phyloP scores from a whole-genome alignment of 2,329 filamentous ascomycete genomes.

The Aplosporella prunicola region DNA sequence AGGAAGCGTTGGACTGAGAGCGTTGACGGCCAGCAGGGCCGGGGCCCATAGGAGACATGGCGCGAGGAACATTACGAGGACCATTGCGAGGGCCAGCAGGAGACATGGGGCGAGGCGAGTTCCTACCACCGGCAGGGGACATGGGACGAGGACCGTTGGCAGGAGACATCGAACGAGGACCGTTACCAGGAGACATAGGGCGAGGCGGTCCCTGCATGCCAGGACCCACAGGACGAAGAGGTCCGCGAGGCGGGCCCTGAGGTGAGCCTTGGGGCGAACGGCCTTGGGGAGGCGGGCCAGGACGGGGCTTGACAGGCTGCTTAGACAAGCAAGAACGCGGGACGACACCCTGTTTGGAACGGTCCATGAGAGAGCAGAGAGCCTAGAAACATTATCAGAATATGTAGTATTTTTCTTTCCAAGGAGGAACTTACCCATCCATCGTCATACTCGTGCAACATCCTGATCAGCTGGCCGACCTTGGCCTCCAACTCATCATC shows the following conservation, averaged over 20 bases:
- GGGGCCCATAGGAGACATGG: constrained; percentile 31
- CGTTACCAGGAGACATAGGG: constrained; percentile 23
- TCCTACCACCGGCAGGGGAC: constrained; percentile 36
- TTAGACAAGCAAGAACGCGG: constrained; percentile 90
- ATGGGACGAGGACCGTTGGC: constrained; percentile 16
- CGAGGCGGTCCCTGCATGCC: constrained; percentile 21
- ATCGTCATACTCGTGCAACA: constrained; percentile 95
- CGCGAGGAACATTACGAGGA: too few relatives aligned
- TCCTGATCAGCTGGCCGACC: constrained; percentile 73
- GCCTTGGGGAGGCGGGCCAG: constrained; percentile 40
- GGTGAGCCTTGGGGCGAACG: constrained; percentile 41
- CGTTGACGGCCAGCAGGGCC: constrained; percentile 18
- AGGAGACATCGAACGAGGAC: neutral
- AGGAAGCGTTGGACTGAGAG: constrained; percentile 30
- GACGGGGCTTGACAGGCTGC: constrained; percentile 78
- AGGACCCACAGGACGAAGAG: constrained; percentile 17
- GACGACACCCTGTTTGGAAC: constrained; percentile 83
- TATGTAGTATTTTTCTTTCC: constrained; percentile 1
- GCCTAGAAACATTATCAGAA: constrained; percentile 46
- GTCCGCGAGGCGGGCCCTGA: constrained; percentile 21
- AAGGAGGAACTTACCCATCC: constrained; percentile 67
- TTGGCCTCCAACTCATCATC: constrained; percentile 80
- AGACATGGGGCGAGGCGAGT: constrained; percentile 37
- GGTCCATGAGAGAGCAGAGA: constrained; percentile 82
- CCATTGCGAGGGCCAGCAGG: constrained; percentile 22